phyloP scores from a whole-genome alignment of 768 basidiomycete genomes.

The Psilocybe cubensis region DNA sequence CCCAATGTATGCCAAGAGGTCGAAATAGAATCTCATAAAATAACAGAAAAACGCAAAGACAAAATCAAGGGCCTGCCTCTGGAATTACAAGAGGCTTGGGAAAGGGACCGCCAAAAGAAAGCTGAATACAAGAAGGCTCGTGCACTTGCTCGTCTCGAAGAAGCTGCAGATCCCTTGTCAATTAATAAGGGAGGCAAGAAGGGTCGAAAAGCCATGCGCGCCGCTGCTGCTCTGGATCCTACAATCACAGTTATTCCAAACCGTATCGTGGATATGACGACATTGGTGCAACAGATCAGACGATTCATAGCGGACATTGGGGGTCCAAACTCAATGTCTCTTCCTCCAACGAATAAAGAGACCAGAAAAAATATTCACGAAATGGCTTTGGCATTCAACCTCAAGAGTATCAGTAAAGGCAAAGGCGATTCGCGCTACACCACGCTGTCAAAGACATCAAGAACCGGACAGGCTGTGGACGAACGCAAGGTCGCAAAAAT shows the following conservation, averaged over 20 bases:
- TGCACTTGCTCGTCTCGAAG: constrained; percentile 53
- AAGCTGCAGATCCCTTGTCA: constrained; percentile 65
- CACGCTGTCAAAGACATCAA: constrained; percentile 70
- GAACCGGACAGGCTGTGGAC: constrained; percentile 55
- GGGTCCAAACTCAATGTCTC: constrained; percentile 54
- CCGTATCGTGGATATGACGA: constrained; percentile 63
- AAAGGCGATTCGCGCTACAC: constrained; percentile 73
- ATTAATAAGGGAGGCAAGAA: constrained; percentile 70
- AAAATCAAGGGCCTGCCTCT: constrained; percentile 54
- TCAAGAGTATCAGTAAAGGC: constrained; percentile 82
- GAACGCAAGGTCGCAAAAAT: constrained; percentile 60
- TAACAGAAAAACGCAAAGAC: constrained; percentile 52
- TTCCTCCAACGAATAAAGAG: constrained; percentile 81
- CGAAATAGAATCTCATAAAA: too few relatives aligned
- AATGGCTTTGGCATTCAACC: constrained; percentile 74
- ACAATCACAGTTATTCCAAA: constrained; percentile 46
- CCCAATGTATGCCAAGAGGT: too few relatives aligned
- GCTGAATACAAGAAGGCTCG: constrained; percentile 73
- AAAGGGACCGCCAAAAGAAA: constrained; percentile 82
- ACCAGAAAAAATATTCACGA: constrained; percentile 78
- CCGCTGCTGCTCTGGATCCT: constrained; percentile 54
- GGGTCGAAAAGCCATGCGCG: constrained; percentile 67
- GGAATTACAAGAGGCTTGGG: constrained; percentile 73
- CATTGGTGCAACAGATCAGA: constrained; percentile 73
- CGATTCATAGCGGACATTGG: constrained; percentile 65